Evolutionary conservation across 345 rosid genomes (phyloP), one percentile per base, ranked within the genome.

Genomic region (Corchorus capsularis): DNA sequence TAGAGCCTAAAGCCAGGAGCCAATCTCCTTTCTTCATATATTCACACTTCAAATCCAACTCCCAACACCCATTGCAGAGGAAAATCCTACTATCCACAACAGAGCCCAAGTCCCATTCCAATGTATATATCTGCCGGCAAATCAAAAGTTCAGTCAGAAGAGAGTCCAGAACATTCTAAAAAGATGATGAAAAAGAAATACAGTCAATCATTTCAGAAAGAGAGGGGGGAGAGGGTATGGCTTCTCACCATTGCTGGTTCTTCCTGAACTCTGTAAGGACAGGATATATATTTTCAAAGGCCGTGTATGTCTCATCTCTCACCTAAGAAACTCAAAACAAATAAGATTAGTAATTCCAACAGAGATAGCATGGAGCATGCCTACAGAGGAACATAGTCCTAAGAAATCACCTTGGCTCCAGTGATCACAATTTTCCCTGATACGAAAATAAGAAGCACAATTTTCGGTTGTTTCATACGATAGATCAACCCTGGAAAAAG

Each of bases 341-440:
- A 13, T 20, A 46, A 39, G 54, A 62, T 72, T 39, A 73, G 27
- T 4, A 41, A 65, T 16, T 46, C 73, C 50, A 43, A 17, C 34
- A 27, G 5, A 27, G 14, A 22, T 17, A 63, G n/a, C 43, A 39
- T 32, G 22, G 27, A 52, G 27, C 2, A 34, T 20, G 52, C 8
- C 9, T 55, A 56, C 0, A 20, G 50, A 69, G 56, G 2, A 45
- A 20, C 12, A 67, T 11, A 41, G 52, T 20, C 10, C 10, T 3
- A 5, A 16, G 7, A 14, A 67, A 34, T 78, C 79, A 93, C 98
- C 98, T 96, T 96, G 47, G 99, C 99, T 63, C 99, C 99, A 10
- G 99, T 94, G 67, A 96, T 93, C 64, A 96, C 99, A 63, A 96
- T 96, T 83, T 96, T 96, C 32, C 99, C 98, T 0, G 98, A 94